Base-by-base conservation (phyloP, 148 eudicot genomes). In the Camellia granthamiana region DNA sequence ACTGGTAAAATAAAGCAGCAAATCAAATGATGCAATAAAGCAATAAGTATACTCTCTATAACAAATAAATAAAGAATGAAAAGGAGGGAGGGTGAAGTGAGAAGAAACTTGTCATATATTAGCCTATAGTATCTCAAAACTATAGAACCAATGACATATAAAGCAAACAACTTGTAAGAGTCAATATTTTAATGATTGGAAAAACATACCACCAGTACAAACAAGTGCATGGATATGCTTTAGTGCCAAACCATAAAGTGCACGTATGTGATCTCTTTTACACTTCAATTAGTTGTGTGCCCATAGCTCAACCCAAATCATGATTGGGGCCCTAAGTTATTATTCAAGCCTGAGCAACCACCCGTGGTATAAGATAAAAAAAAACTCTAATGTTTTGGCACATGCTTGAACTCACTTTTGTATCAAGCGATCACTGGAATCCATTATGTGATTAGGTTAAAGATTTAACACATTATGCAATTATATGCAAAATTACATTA, bases 1-100 rank as follows among this genome's bases (percentile, higher is more conserved):
- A 81, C 98, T 93, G 90, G 70, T 42, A 84, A 73, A 81, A 74
- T 42, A 19, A 38, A 67, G 65, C 79, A 44, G 74, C 49, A 56
- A 66, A 49, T 19, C n/a, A n/a, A 75, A 72, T 51, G 38, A 60
- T 42, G 52, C 46, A 12, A 63, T 62, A 18, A 11, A 52, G 69
- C 7, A 61, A 44, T 16, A 41, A 42, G 59, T 30, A 51, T 55
- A 41, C 54, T 13, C 80, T 66, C 51, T 55, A 38, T 43, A 54
- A 7, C 47, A 74, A 14, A 5, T 11, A 66, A 19, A 72, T 44
- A 19, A 19, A 68, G 0, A 43, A 67, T 6, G 44, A 61, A 9
- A 19, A 6, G 4, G 23, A 8, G 4, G 6, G 15, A 65, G 5
- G 15, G 2, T 15, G 2, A n/a, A 70, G 38, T 42, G 18, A 18